Conservation (phyloP, 2,329 filamentous ascomycete genomes). For the Grosmannia penicillata region DNA sequence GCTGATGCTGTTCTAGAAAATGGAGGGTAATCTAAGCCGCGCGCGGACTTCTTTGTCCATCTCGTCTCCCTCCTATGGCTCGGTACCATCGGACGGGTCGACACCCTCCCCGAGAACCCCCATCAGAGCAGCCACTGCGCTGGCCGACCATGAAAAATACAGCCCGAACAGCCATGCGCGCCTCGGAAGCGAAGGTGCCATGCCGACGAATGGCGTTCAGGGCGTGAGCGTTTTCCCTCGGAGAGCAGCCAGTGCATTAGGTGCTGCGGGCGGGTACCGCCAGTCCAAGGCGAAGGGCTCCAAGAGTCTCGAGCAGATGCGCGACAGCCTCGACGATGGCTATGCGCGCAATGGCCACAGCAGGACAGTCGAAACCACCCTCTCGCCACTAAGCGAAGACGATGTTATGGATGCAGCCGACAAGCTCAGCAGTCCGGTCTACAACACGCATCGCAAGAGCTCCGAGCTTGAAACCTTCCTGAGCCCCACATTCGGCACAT, state of each 20-base stretch:
- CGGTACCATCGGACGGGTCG: conserved; percentile 38
- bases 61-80: conserved; percentile 49
- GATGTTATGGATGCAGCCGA: conserved; percentile 24
- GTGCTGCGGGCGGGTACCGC: conserved; percentile 42
- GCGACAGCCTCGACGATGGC: conserved; percentile 17
- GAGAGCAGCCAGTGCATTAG: conserved; percentile 50
- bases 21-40: conserved; percentile 81
- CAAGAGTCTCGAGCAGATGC: conserved; percentile 27
- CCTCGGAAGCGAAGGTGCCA: conserved; percentile 38
- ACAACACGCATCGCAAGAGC: conserved; percentile 13
- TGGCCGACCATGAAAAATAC: conserved; percentile 15
- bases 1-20: conserved; percentile 41
- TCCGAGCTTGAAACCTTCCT: conserved; percentile 22
- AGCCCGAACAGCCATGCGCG: conserved; percentile 36
- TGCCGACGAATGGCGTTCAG: neutral
- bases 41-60: conserved; percentile 56
- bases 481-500: conserved; percentile 29
- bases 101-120: conserved; percentile 36
- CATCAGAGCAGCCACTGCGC: conserved; percentile 22
- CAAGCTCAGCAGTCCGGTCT: conserved; percentile 4
- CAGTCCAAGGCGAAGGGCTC: conserved; percentile 27
- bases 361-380: conserved; percentile 21
- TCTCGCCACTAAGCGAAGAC: conserved; percentile 41
- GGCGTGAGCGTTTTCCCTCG: conserved; percentile 28
- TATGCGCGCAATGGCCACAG: conserved; percentile 16